Percentiles rank a stretch among this genome's conserved stretches.
phyloP scores from a whole-genome alignment of 2,329 filamentous ascomycete species.

The Xylariales sp. region DNA sequence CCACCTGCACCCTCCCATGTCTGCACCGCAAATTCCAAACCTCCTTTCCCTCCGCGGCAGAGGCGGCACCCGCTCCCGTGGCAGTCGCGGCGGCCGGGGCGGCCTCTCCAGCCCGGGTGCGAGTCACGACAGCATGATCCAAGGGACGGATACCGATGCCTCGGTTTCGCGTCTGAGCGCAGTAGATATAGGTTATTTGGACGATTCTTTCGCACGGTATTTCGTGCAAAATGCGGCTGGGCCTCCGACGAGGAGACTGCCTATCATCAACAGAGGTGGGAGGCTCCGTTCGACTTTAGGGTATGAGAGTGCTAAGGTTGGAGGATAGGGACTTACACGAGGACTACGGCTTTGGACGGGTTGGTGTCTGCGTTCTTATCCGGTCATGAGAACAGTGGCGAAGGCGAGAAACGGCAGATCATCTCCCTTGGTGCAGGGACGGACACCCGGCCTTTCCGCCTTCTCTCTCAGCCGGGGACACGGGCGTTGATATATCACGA shows the following conservation, averaged over 20 bases:
- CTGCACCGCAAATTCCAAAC: constrained; percentile 73
- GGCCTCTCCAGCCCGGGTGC: constrained; percentile 19
- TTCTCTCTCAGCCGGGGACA: constrained; percentile 46
- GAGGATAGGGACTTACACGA: constrained; percentile 77
- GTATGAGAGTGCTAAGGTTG: constrained; percentile 17
- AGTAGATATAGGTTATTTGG: constrained; percentile 76
- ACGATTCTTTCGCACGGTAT: constrained; percentile 70
- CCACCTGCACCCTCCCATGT: no score
- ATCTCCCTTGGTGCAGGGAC: constrained; percentile 91
- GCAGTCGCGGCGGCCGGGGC: constrained; percentile 21
- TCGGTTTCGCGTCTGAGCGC: constrained; percentile 85
- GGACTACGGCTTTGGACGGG: constrained; percentile 76
- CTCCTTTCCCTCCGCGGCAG: constrained; percentile 55
- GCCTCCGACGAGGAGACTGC: constrained; percentile 61
- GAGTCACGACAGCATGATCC: constrained; percentile 69
- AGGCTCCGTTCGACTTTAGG: no score
- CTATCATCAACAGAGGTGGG: constrained; percentile 89
- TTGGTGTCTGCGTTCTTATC: constrained; percentile 70
- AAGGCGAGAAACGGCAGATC: constrained; percentile 59
- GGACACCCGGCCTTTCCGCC: constrained; percentile 80
- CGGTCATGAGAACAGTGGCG: constrained; percentile 19
- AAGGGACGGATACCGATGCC: constrained; percentile 88
- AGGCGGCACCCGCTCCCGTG: constrained; percentile 35
- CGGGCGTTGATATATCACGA: constrained; percentile 74
- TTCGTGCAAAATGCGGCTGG: constrained; percentile 54